Conservation (phyloP, 163 green algal genomes). For the Volvox carteri region DNA sequence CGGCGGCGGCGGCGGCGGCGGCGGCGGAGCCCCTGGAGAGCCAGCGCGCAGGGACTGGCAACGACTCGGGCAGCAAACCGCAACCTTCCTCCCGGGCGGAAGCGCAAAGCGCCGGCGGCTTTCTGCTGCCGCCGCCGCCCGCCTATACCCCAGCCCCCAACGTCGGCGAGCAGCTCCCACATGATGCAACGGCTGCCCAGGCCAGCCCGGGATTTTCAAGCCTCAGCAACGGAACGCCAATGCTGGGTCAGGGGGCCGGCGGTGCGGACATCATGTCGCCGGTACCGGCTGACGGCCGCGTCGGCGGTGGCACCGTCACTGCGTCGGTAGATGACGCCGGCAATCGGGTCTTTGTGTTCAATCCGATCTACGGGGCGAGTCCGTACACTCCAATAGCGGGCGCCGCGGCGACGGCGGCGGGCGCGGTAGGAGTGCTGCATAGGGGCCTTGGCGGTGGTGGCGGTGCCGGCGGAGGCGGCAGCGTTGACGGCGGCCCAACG, state of each 20-base stretch:
- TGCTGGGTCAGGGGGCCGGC: neutral
- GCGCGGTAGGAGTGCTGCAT: neutral
- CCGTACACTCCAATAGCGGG: slow-evolving; percentile 6
- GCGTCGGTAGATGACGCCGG: neutral
- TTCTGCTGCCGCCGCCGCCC: slow-evolving; percentile 9
- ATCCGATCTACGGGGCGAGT: slow-evolving; percentile 42
- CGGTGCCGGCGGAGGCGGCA: too few relatives aligned
- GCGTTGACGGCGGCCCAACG: neutral
- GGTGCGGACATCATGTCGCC: neutral
- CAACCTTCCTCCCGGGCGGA: neutral
- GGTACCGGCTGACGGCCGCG: neutral
- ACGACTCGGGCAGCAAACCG: neutral
- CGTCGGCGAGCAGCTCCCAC: neutral
- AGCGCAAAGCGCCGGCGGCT: neutral
- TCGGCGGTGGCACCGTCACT: neutral
- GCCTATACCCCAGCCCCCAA: neutral
- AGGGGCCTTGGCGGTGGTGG: neutral
- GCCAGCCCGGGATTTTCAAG: slow-evolving; percentile 29
- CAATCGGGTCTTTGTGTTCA: slow-evolving; percentile 24
- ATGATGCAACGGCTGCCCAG: neutral
- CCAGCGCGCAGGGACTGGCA: neutral
- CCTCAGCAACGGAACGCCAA: neutral
- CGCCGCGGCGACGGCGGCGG: neutral
- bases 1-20: neutral
- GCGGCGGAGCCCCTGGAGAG: neutral